Conservation (phyloP, 1,284 basidiomycete species). For the Pseudozyma sp. region DNA sequence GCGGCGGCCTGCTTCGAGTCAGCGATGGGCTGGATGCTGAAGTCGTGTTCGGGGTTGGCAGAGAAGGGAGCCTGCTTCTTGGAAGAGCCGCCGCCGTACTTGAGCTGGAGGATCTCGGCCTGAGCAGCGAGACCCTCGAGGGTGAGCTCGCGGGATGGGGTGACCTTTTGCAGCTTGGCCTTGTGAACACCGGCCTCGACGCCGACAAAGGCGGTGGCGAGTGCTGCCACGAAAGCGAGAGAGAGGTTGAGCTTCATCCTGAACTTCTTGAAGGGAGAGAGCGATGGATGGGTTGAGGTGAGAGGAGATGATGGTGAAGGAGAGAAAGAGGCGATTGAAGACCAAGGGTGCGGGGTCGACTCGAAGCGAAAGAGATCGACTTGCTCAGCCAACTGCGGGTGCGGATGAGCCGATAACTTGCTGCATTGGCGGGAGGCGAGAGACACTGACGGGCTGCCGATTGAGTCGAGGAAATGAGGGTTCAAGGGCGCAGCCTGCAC, state of each 20-base stretch:
- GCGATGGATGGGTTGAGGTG: constrained; percentile 2
- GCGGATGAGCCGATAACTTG: constrained; percentile 15
- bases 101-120: constrained; percentile 69
- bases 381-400: constrained; percentile 22
- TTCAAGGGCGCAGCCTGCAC: constrained; percentile 16
- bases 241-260: constrained; percentile 65
- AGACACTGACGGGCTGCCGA: constrained; percentile 1
- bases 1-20: constrained; percentile 47
- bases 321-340: constrained; percentile 78
- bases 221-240: constrained; percentile 77
- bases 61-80: constrained; percentile 62
- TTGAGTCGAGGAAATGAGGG: constrained; percentile 2
- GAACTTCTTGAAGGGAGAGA: neutral
- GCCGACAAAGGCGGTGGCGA: constrained; percentile 69
- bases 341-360: constrained; percentile 5
- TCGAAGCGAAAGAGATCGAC: neutral
- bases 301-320: constrained; percentile 72
- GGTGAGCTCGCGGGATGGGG: constrained; percentile 77
- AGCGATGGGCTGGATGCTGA: constrained; percentile 69
- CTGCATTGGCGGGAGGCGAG: neutral
- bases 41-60: constrained; percentile 73
- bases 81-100: constrained; percentile 58
- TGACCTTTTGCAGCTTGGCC: constrained; percentile 74
- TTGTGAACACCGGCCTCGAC: constrained; percentile 70
- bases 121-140: constrained; percentile 76